Evolutionary conservation across 805 yeast species (phyloP).

Genomic region (Candida suzukii): DNA sequence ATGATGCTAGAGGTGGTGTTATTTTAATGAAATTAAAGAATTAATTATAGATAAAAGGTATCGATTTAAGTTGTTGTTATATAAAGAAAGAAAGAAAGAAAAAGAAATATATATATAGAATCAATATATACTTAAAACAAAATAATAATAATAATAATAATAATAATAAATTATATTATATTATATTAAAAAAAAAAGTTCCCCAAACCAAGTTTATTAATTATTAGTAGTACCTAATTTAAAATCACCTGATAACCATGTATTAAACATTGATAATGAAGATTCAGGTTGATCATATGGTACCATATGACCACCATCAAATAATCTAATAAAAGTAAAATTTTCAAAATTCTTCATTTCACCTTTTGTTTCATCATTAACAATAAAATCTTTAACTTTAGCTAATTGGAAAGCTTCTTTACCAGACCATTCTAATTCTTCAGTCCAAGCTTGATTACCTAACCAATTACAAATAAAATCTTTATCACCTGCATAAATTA

Average conservation of each 20-base stretch:
- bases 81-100: not conserved
- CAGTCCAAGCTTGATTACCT: constrained; percentile 82
- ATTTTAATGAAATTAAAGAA: constrained; percentile 39
- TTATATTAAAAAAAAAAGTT: too few species aligned
- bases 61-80: not conserved
- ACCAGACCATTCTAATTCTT: constrained; percentile 59
- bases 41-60: too few species aligned
- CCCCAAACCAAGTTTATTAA: too few species aligned
- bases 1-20: constrained; percentile 53
- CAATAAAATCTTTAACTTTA: constrained; percentile 14
- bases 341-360: constrained; percentile 64
- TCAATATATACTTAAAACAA: too few species aligned
- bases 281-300: constrained; percentile 80
- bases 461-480: constrained; percentile 92
- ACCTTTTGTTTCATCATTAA: constrained; percentile 46
- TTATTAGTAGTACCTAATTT: constrained; percentile 21
- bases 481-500: constrained; percentile 91
- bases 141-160: too few species aligned
- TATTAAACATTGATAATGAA: constrained; percentile 62
- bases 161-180: too few species aligned
- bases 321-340: constrained; percentile 72
- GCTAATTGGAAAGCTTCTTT: constrained; percentile 20
- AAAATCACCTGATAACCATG: constrained; percentile 64
- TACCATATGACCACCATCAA: constrained; percentile 88
- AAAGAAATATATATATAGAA: not conserved